Evolutionary conservation across 805 yeast genomes (phyloP).

Genomic region (Schizosaccharomyces pombe): DNA sequence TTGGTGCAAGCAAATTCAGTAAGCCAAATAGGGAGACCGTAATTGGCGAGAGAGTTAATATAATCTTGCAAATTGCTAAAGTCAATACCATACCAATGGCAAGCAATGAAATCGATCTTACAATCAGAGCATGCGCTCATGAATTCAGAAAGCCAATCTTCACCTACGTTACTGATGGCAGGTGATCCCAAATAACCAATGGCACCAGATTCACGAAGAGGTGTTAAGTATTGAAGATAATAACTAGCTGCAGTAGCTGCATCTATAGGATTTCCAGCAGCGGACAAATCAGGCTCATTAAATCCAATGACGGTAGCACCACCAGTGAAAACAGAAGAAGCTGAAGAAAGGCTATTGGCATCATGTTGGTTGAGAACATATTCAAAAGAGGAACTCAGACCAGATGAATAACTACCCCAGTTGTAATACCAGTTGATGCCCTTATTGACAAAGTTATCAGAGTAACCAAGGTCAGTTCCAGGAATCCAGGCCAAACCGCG

Average conservation of each 20-base stretch:
- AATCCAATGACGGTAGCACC: conserved; percentile 3
- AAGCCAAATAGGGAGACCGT: background rate
- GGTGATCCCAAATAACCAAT: conserved; percentile 3
- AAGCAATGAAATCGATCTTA: conserved; percentile 1
- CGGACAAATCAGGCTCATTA: conserved; percentile 4
- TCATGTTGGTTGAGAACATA: background rate
- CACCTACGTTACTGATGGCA: conserved; percentile 1
- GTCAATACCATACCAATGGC: conserved; percentile 3
- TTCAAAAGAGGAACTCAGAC: background rate
- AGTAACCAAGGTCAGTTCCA: background rate
- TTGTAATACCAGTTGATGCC: conserved; percentile 1
- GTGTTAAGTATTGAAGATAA: background rate
- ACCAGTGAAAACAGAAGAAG: background rate
- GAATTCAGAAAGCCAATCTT: conserved; percentile 3
- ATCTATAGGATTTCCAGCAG: background rate
- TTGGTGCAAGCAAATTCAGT: conserved; percentile 5
- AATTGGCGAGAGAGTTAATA: no score
- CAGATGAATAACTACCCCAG: background rate
- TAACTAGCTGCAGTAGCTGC: background rate
- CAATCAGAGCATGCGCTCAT: background rate
- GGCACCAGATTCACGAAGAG: background rate
- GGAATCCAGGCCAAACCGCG: conserved; percentile 5
- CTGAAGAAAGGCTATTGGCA: background rate
- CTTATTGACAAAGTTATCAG: background rate
- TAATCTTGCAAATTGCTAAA: background rate